Conservation (phyloP, 2,329 filamentous ascomycete species). For the Cladosporium colombiae region DNA sequence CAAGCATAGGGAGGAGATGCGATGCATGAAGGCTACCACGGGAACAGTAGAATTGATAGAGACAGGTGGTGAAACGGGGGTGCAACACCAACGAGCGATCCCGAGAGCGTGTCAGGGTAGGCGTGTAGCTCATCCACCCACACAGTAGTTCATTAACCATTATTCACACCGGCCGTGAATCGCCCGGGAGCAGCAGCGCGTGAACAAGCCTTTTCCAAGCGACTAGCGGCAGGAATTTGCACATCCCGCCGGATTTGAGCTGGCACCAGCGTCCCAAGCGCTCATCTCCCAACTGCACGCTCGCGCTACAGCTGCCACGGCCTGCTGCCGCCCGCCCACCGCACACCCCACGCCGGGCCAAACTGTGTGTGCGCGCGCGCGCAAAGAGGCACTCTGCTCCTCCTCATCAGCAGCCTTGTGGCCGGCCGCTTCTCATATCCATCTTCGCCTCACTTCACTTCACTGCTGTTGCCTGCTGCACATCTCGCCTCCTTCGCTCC, state of each 20-base stretch:
- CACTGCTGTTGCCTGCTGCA: background rate
- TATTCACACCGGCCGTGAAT: conserved; percentile 6
- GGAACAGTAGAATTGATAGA: background rate
- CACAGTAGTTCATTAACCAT: background rate
- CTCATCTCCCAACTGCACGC: background rate
- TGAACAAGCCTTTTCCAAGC: conserved; percentile 5
- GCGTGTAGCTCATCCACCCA: background rate
- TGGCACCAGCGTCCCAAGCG: background rate
- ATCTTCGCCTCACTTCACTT: conserved; percentile 10
- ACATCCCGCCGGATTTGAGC: conserved; percentile 1
- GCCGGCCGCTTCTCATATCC: conserved; percentile 2
- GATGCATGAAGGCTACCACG: background rate
- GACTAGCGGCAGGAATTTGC: conserved; percentile 2
- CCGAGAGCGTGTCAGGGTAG: background rate
- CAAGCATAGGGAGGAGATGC: background rate
- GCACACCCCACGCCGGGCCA: conserved; percentile 1
- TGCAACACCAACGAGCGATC: background rate
- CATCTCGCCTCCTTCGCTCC: background rate
- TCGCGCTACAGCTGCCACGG: background rate
- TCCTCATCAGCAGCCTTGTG: conserved; percentile 15
- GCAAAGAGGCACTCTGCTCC: background rate
- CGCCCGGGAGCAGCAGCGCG: background rate
- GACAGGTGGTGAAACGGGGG: background rate
- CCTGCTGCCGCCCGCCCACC: background rate
- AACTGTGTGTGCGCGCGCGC: background rate